Evolutionary conservation across 495 filamentous ascomycete genomes (phyloP), one percentile per base, ranked within the genome.

Genomic region (Xylaria bambusicola): DNA sequence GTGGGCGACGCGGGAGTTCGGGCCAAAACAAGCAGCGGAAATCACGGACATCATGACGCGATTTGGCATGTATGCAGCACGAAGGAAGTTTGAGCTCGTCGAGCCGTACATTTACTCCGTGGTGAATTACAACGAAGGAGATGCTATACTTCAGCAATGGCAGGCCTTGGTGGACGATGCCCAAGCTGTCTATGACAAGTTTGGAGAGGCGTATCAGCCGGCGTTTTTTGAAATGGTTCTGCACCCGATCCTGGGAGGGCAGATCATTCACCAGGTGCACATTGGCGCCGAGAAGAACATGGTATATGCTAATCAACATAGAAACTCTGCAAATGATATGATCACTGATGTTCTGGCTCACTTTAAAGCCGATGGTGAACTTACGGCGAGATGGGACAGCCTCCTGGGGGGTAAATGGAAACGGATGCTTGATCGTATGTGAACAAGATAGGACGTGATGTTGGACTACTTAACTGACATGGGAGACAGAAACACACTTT

Each of bases 61-160:
- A 17, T 89, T 86, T 62, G 82, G 81, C 61, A 84, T 81, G 75
- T 84, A 84, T 53, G 81, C 86, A 4, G 81, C 75, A 10, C 73
- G 86, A 8, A 78, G 88, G 57, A 90, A 88, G 72, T 89, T 84
- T 58, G 88, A 92, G 69, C 77, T 86, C 3, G 72, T 91, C 0
- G 85, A 89, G 55, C 77, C 82, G 1, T 74, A 77, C 6, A 83
- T 78, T 17, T 92, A 88, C 72, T 86, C 79, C 24, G 65, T 86
- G 8, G 74, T 89, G 61, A 85, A 91, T 72, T 91, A 90, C 71
- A 80, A 85, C 62, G 88, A 92, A 73, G 86, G 85, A 9, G 87
- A 89, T 27, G 76, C 74, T 0, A 73, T 89, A 18, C 74, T 89
- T 18, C 70, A 75, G n/a, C 77, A 86, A 69, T 91, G 88, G 88